Base-by-base conservation (phyloP, 1,139 yeast genomes). In the Blastobotrys raffinosifermentans region DNA sequence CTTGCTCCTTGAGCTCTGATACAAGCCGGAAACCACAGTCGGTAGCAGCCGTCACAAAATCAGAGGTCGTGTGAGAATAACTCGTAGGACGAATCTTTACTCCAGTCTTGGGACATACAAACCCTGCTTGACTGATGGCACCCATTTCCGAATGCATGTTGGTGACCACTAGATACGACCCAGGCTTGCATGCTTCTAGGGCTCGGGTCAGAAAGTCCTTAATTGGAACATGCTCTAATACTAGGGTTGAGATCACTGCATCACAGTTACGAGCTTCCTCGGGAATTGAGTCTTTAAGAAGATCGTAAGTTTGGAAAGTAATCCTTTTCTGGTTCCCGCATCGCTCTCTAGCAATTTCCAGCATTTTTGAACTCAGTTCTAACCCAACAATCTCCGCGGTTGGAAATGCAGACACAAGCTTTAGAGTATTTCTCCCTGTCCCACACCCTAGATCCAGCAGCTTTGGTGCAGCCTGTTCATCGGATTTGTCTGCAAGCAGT, bases 61-160 rank as follows among this genome's bases (percentile, higher is more conserved):
- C 32, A 3, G 23, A 17, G 11, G 21, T 14, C 8, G 32, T 30
- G 25, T 30, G 32, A 6, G 32, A 26, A 13, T 30, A 30, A 3
- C 26, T 19, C 13, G 19, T 30, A 10, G 32, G 32, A 19, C 32
- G 11, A 13, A 19, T 19, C 11, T 30, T 30, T 10, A 30, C 17
- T 4, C 32, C 32, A 17, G 32, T 30, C 14, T 30, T 26, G 7
- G 32, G 32, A 19, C 32, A 30, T 13, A 19, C 21, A 11, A 30
- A 30, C 32, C 32, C 32, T 8, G 32, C 32, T 26, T 30, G 32
- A 18, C 32, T 30, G 15, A 30, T 19, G 26, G 19, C 18, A 11
- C 32, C 32, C 32, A 30, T 30, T 13, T 30, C 25, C 4, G 32
- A 30, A 30, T 30, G 32, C 32, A 30, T 30, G 32, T 30, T 30